Evolutionary conservation across 1,284 basidiomycete genomes (phyloP).

Genomic region (Sanghuangporus baumii): DNA sequence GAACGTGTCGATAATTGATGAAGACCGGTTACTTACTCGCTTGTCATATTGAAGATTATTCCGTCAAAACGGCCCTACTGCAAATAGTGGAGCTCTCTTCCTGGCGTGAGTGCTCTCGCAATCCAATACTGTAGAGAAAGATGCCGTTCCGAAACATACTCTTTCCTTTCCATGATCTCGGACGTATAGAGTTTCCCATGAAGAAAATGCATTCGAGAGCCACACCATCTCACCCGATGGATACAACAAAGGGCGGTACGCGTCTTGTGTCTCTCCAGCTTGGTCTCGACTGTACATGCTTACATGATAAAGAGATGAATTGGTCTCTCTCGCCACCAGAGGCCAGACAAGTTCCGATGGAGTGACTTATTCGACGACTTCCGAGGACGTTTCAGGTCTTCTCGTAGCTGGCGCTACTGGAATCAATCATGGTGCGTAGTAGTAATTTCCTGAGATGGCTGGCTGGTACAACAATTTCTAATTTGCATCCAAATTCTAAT

Average conservation of each 20-base stretch:
- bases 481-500: neutral
- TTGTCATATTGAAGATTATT: slow-evolving; percentile 48
- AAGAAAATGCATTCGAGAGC: slow-evolving; percentile 40
- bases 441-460: neutral
- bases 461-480: neutral
- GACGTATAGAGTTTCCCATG: slow-evolving; percentile 47
- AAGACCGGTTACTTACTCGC: neutral
- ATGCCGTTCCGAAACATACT: slow-evolving; percentile 3
- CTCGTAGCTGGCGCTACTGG: slow-evolving; percentile 45
- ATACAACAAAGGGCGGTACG: slow-evolving; percentile 22
- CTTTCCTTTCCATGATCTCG: neutral
- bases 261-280: neutral
- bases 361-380: slow-evolving; percentile 44
- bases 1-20: neutral
- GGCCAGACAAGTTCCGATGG: slow-evolving; percentile 39
- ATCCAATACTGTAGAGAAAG: no score
- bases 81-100: slow-evolving; percentile 61
- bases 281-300: neutral
- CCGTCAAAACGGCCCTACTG: slow-evolving; percentile 64
- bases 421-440: slow-evolving; percentile 37
- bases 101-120: slow-evolving; percentile 46
- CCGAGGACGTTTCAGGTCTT: slow-evolving; percentile 42
- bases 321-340: slow-evolving; percentile 37
- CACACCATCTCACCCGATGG: slow-evolving; percentile 47
- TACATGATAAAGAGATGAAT: slow-evolving; percentile 28